These are phyloP conservation scores for Botrytis fragariae DNA, from an alignment of 2,329 filamentous ascomycete species.

Conservation along the genomic window DNA sequence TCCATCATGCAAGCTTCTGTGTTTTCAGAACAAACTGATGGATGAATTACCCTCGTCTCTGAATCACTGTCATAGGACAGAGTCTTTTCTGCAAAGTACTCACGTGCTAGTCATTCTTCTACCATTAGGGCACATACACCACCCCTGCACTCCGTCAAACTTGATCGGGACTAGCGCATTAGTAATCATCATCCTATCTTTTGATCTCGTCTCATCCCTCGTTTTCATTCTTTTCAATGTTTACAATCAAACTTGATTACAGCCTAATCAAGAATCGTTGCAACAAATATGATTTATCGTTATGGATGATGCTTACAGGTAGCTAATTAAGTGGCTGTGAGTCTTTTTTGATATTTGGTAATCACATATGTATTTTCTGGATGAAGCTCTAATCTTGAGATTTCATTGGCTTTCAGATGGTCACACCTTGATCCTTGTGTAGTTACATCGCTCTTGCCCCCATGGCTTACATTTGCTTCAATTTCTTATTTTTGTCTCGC, in stretches of 20 bases:
- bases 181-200: background rate
- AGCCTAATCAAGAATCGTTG: background rate
- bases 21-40: background rate
- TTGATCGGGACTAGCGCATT: background rate
- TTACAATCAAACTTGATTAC: background rate
- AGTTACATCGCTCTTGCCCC: slow-evolving; percentile 5
- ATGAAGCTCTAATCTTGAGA: background rate
- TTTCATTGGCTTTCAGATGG: background rate
- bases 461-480: background rate
- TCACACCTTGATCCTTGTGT: background rate
- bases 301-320: background rate
- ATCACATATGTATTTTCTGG: background rate
- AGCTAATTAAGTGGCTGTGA: background rate
- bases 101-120: background rate
- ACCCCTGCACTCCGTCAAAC: background rate
- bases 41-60: background rate
- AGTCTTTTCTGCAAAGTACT: background rate
- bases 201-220: background rate
- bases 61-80: background rate
- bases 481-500: background rate
- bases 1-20: background rate
- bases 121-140: background rate
- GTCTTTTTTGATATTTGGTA: background rate
- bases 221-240: background rate
- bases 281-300: background rate